Percentiles rank a stretch among this genome's conserved stretches.
These are phyloP conservation scores for Geosiphon pyriformis DNA, from an alignment of 192 early-diverging fungal species.

Conservation along the genomic window DNA sequence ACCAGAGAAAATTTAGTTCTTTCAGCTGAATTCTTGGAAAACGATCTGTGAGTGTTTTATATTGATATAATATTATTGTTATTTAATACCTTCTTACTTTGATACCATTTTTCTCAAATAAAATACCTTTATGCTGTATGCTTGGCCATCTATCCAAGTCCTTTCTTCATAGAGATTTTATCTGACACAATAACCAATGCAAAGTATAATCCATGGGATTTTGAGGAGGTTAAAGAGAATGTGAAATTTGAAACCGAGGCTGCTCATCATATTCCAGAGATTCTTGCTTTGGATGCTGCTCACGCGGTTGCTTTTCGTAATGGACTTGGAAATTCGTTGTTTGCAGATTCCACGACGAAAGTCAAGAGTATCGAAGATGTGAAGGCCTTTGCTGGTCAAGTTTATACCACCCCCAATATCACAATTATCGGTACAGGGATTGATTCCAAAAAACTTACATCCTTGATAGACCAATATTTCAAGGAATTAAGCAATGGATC, in stretches of 20 bases:
- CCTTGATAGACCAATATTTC: slow-evolving; percentile 59
- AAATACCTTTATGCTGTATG: too few relatives aligned
- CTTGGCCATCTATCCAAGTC: too few relatives aligned
- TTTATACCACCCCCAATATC: slow-evolving; percentile 69
- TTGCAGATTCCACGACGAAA: slow-evolving; percentile 62
- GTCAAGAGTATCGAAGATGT: slow-evolving; percentile 61
- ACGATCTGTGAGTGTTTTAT: slow-evolving; percentile 67
- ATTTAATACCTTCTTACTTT: neutral
- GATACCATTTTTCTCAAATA: too few relatives aligned
- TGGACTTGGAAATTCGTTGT: slow-evolving; percentile 94
- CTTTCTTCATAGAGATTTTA: slow-evolving; percentile 80
- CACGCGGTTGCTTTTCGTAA: slow-evolving; percentile 89
- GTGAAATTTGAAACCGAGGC: slow-evolving; percentile 62
- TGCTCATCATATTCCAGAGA: slow-evolving; percentile 58
- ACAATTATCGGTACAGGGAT: slow-evolving; percentile 85
- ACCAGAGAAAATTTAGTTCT: slow-evolving; percentile 79
- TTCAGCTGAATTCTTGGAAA: slow-evolving; percentile 85
- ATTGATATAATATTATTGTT: neutral
- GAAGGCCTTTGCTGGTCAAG: slow-evolving; percentile 62
- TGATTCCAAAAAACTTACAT: slow-evolving; percentile 61
- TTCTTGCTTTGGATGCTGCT: slow-evolving; percentile 67
- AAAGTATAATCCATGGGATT: slow-evolving; percentile 82
- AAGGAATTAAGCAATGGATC: slow-evolving; percentile 40
- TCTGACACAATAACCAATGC: slow-evolving; percentile 71
- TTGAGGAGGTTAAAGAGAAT: slow-evolving; percentile 58